Evolutionary conservation across 75 land plant genomes (phyloP), one percentile per base, ranked within the genome.

Genomic region (Sequoia sempervirens): DNA sequence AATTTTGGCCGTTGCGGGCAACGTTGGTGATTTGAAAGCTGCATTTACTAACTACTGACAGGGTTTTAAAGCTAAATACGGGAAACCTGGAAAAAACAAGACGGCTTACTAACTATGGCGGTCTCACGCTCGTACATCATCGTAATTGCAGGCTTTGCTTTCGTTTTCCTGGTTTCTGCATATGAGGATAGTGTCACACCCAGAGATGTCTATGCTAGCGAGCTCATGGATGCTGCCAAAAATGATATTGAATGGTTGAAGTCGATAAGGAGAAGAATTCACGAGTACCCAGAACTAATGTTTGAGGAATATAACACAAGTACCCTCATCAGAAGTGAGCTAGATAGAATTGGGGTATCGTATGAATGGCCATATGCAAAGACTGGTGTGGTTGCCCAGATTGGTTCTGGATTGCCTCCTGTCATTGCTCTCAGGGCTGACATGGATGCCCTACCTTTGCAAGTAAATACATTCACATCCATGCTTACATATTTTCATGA

Each of bases 361-460:
- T 88, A 83, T 28, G 1, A 68, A 75, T 88, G 83, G 52, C 89
- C 89, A 1, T 79, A 87, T 43, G 88, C 88, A 17, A 75, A 69
- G 43, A 86, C 89, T 9, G 89, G 89, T 45, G 88, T 88, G 41
- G 79, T 88, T 15, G 89, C 88, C 20, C 79, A 75, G 26, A 75
- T 75, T 75, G 91, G 91, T 23, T 75, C 79, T 15, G 89, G 89
- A 17, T 47, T 58, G 80, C 58, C 85, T 18, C 85, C 90, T 23
- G 41, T 83, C 13, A 81, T 88, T 53, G 87, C 89, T 23, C 85
- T 88, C 34, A 61, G 87, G 45, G 89, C 89, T 0, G 87, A 88
- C 74, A 88, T 88, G 89, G 87, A 88, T 58, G 89, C 87, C 43
- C 89, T 88, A 41, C 85, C 89, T 4, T 37, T 88, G 69, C 85